A percentile compares a stretch with the other conserved stretches of the same genome.
phyloP scores from a whole-genome alignment of 2,329 filamentous ascomycete genomes.

The Claviceps sorghi region DNA sequence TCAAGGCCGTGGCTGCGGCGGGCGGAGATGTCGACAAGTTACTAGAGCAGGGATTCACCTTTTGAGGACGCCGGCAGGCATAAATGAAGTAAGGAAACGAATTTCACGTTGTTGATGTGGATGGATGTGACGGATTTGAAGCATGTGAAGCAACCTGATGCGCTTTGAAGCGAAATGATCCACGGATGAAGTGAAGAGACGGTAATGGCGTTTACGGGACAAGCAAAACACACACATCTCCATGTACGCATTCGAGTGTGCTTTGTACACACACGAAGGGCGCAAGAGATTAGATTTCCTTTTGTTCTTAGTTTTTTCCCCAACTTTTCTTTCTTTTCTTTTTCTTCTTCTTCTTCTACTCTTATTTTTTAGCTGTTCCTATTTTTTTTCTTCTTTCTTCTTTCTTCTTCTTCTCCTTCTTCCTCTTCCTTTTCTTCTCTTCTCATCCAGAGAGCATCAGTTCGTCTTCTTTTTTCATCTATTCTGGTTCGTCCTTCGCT shows the following conservation, averaged over 20 bases:
- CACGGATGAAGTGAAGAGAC: background rate
- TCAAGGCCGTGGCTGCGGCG: conserved; percentile 53
- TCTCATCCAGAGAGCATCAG: background rate
- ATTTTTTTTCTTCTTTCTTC: background rate
- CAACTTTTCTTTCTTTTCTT: background rate
- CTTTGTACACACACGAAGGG: background rate
- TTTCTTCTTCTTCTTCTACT: background rate
- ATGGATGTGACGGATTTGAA: background rate
- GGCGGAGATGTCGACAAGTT: conserved; percentile 50
- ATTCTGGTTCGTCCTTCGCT: background rate
- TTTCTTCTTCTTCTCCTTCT: background rate
- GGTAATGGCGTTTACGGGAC: background rate
- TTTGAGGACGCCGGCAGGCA: conserved; percentile 15
- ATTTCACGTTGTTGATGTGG: background rate
- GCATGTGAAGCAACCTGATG: background rate
- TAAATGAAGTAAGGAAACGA: background rate
- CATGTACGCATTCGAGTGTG: background rate
- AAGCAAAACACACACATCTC: background rate
- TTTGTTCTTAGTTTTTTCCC: background rate
- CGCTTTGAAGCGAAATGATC: background rate
- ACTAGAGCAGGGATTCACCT: conserved; percentile 34
- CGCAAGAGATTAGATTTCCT: background rate
- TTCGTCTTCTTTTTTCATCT: background rate
- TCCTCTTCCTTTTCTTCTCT: background rate
- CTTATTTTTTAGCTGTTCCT: background rate